Percentiles rank a stretch among this genome's conserved stretches.
Evolutionary conservation across 768 basidiomycete species (phyloP).

Genomic region (Clavaria fumosa): DNA sequence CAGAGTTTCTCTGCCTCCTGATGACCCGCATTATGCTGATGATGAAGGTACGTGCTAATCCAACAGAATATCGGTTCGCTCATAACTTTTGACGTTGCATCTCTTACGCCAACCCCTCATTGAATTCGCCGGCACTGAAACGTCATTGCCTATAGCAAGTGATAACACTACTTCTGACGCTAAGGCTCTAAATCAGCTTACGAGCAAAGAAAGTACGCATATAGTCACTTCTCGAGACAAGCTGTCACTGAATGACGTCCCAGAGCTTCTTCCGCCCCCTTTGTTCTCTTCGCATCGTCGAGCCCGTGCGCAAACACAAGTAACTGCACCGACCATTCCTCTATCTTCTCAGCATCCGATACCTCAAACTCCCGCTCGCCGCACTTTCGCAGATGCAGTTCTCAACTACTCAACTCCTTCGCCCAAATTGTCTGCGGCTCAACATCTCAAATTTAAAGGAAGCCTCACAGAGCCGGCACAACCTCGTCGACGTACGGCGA

Average conservation of each 20-base stretch:
- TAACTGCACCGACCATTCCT: conserved; percentile 22
- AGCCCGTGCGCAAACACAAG: conserved; percentile 44
- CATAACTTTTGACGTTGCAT: not conserved
- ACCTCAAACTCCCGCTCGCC: conserved; percentile 17
- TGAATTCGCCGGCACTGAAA: too few relatives aligned
- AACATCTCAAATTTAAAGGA: conserved; percentile 49
- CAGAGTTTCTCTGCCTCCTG: conserved; percentile 37
- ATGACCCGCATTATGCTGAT: conserved; percentile 31
- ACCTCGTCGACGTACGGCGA: conserved; percentile 22
- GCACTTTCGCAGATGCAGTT: conserved; percentile 17
- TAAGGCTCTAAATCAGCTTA: conserved; percentile 30
- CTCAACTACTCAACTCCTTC: conserved; percentile 53
- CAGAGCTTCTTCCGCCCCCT: conserved; percentile 37
- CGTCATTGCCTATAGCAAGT: conserved; percentile 23
- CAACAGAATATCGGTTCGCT: conserved; percentile 15
- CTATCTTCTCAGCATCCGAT: conserved; percentile 26
- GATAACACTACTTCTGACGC: conserved; percentile 33
- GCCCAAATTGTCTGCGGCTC: conserved; percentile 40
- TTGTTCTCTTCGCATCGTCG: conserved; percentile 35
- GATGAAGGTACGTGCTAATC: conserved; percentile 28
- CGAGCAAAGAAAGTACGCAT: conserved; percentile 34
- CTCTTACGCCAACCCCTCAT: too few relatives aligned
- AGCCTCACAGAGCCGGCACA: conserved; percentile 59
- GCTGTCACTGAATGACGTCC: conserved; percentile 7
- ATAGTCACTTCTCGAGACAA: not conserved